A percentile compares a stretch with the other conserved stretches of the same genome.
Evolutionary conservation across 495 filamentous ascomycete species (phyloP).

Genomic region (Acidiella bohemica): DNA sequence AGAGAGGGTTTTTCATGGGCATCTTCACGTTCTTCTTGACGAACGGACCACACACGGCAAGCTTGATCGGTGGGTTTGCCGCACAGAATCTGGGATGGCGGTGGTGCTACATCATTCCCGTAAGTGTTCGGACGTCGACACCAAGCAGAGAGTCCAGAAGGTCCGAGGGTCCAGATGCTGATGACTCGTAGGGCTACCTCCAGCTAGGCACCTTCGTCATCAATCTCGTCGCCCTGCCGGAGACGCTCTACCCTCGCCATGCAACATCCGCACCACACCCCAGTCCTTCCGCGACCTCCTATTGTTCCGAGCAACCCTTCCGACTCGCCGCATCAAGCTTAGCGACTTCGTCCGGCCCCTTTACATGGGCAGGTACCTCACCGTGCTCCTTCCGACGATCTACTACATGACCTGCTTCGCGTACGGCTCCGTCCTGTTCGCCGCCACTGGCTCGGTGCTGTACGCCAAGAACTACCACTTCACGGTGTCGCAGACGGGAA

Average conservation of each 20-base stretch:
- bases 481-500: constrained; percentile 23
- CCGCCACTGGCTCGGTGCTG: constrained; percentile 17
- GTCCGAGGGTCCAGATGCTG: too few relatives aligned
- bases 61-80: constrained; percentile 13
- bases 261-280: not conserved
- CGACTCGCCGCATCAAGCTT: constrained; percentile 12
- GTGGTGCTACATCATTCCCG: constrained; percentile 13
- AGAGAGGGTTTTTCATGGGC: constrained; percentile 22
- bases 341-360: constrained; percentile 19
- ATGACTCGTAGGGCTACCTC: constrained; percentile 11
- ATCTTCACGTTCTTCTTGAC: constrained; percentile 29
- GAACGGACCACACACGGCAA: constrained; percentile 13
- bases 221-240: constrained; percentile 12
- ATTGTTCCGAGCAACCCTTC: constrained; percentile 9
- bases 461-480: constrained; percentile 21
- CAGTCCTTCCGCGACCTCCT: constrained; percentile 7
- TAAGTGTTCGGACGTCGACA: too few relatives aligned
- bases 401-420: constrained; percentile 25
- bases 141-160: too few relatives aligned
- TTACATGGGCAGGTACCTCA: constrained; percentile 22
- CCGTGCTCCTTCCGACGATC: constrained; percentile 19
- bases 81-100: constrained; percentile 11
- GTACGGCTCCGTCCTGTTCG: constrained; percentile 24
- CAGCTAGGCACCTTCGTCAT: constrained; percentile 7
- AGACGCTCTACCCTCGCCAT: constrained; percentile 11